Conservation (phyloP, 2,329 filamentous ascomycete genomes). For the Clarireedia sp. region DNA sequence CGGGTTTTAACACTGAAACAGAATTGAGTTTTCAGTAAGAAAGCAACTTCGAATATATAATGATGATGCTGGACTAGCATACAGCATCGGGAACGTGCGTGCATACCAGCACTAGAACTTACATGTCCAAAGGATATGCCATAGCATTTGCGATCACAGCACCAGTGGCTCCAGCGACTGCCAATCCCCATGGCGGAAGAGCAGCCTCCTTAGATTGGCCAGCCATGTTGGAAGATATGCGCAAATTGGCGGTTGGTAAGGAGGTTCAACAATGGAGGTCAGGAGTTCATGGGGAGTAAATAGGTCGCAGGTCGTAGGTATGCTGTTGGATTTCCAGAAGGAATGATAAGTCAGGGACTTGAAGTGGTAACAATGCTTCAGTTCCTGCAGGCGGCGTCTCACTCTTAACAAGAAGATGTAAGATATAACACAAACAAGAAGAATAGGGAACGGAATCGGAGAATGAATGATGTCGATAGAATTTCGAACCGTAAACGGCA, state of each 20-base stretch:
- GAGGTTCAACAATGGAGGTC: not conserved
- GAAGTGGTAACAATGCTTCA: not conserved
- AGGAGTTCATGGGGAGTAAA: no score
- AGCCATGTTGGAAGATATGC: slow-evolving; percentile 17
- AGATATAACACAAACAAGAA: no score
- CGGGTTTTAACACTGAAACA: slow-evolving; percentile 78
- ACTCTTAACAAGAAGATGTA: no score
- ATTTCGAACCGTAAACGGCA: no score
- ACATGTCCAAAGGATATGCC: slow-evolving; percentile 97
- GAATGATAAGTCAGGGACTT: not conserved
- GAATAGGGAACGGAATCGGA: no score
- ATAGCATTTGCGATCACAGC: slow-evolving; percentile 91
- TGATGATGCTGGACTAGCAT: not conserved
- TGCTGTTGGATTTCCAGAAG: not conserved
- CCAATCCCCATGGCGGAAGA: slow-evolving; percentile 86
- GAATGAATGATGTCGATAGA: no score
- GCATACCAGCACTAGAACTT: slow-evolving; percentile 33
- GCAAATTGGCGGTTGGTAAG: not conserved
- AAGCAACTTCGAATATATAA: not conserved
- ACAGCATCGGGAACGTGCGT: slow-evolving; percentile 3
- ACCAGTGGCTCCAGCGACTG: slow-evolving; percentile 84
- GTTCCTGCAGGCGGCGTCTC: not conserved
- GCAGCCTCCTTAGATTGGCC: slow-evolving; percentile 29
- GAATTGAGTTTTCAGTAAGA: not conserved
- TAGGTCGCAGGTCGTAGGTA: not conserved